Evolutionary conservation across 1,284 basidiomycete species (phyloP).

Genomic region (Sparassis latifolia): DNA sequence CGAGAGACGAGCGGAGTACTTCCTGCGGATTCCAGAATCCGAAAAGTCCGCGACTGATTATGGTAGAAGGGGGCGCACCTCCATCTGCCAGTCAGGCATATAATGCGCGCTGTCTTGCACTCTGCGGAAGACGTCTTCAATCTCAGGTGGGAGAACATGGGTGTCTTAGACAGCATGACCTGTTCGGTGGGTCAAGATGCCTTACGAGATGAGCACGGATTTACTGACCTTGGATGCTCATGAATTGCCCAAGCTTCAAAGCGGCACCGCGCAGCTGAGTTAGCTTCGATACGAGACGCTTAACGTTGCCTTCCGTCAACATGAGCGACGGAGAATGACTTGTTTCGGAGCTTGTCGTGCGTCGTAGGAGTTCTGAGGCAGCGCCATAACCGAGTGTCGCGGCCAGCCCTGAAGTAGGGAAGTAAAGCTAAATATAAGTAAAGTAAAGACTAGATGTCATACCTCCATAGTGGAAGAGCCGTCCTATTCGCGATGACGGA

Average conservation of each 20-base stretch:
- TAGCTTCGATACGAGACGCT: conserved; percentile 86
- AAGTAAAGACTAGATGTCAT: conserved; percentile 15
- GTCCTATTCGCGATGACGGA: conserved; percentile 81
- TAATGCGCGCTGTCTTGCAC: conserved; percentile 97
- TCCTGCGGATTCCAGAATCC: conserved; percentile 35
- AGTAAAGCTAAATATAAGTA: background rate
- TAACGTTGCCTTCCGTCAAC: conserved; percentile 87
- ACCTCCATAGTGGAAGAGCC: conserved; percentile 92
- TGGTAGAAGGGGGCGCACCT: conserved; percentile 40
- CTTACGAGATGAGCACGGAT: conserved; percentile 4
- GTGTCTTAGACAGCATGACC: conserved; percentile 50
- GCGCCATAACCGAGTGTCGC: conserved; percentile 70
- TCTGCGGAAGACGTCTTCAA: conserved; percentile 84
- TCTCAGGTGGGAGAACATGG: conserved; percentile 80
- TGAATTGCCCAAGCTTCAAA: conserved; percentile 93
- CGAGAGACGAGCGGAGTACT: conserved; percentile 75
- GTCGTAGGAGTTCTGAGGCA: conserved; percentile 39
- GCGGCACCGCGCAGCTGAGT: conserved; percentile 96
- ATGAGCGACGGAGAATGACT: conserved; percentile 50
- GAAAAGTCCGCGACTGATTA: background rate
- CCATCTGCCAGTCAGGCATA: conserved; percentile 98
- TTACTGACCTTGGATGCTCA: conserved; percentile 86
- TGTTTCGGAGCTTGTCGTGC: conserved; percentile 21
- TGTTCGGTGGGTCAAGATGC: background rate
- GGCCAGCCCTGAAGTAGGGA: conserved; percentile 47